Evolutionary conservation across 192 early-diverging fungal species (phyloP), one percentile per base, ranked within the genome.

Genomic region (Podila minutissima): DNA sequence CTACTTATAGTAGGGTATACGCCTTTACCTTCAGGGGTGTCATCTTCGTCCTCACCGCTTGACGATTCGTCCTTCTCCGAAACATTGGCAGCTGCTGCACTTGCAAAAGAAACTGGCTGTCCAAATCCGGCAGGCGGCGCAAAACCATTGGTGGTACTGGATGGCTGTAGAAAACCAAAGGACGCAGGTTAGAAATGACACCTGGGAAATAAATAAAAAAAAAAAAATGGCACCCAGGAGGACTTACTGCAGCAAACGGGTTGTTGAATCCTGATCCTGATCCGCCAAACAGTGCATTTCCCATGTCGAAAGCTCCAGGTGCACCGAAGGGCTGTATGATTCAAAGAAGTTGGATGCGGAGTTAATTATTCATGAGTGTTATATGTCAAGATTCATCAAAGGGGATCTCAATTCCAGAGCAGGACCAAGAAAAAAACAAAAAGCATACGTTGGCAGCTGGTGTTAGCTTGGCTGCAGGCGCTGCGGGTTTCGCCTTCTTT

Each of bases 401-500:
- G 12, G 8, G 6, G 29, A 64, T 2, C 28, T 32, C 7, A 5
- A 22, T 46, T 20, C 33, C 17, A 6, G 12, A 24, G 32, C 48
- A 31, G 22, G 5, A 24, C 19, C 17, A 31, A 5, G 24, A 20
- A n/a, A 10, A n/a, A 38, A 46, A 38, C 24, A 35, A 64, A 62
- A 5, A 32, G 29, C 64, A 53, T 67, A 72, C 82, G 61, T 83
- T 83, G 5, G 49, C 58, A 17, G 48, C 59, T 49, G 50, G n/a
- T 38, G 41, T 22, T 22, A 61, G 57, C 64, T 28, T n/a, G 48
- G 53, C 53, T 64, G 31, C 29, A 48, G 59, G n/a, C 49, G 31
- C 49, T 26, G 48, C 37, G 11, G 70, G 64, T 58, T 82, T 73
- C 60, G 75, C 64, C 51, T 86, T 86, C 67, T 84, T 78, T 24